These are phyloP conservation scores for Thelephora ganbajun DNA, from an alignment of 768 basidiomycete genomes.

Conservation along the genomic window DNA sequence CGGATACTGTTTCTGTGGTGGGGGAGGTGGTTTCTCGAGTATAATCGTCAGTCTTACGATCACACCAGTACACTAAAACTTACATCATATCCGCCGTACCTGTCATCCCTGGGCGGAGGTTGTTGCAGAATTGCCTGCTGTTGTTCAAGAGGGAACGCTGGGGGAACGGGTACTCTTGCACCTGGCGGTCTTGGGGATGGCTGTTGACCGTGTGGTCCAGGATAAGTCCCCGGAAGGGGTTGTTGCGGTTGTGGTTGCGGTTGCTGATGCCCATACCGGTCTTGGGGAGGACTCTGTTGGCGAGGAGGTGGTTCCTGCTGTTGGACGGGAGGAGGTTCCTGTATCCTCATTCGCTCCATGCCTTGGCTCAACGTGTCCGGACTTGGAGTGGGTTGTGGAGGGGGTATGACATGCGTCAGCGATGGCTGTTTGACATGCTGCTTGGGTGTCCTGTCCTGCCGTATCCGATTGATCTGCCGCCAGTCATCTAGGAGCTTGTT, in stretches of 20 bases:
- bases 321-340: constrained; percentile 5
- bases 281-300: constrained; percentile 3
- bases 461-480: constrained; percentile 76
- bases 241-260: constrained; percentile 9
- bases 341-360: constrained; percentile 13
- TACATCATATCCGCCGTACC: constrained; percentile 25
- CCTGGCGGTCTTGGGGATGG: constrained; percentile 22
- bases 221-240: constrained; percentile 12
- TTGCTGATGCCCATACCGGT: constrained; percentile 4
- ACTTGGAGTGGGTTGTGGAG: background rate
- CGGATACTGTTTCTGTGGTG: constrained; percentile 7
- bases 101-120: constrained; percentile 24
- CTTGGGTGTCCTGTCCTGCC: constrained; percentile 29
- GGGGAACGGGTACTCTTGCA: constrained; percentile 27
- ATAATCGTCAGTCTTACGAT: background rate
- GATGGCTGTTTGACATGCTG: background rate
- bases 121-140: constrained; percentile 12
- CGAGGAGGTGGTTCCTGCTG: constrained; percentile 10
- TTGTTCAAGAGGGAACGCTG: constrained; percentile 30
- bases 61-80: background rate
- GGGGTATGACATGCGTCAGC: background rate
- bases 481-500: constrained; percentile 84
- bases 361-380: constrained; percentile 11
- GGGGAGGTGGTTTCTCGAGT: background rate
- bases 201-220: constrained; percentile 18